phyloP scores from a whole-genome alignment of 106 monocot genomes.

The Allium fistulosum region DNA sequence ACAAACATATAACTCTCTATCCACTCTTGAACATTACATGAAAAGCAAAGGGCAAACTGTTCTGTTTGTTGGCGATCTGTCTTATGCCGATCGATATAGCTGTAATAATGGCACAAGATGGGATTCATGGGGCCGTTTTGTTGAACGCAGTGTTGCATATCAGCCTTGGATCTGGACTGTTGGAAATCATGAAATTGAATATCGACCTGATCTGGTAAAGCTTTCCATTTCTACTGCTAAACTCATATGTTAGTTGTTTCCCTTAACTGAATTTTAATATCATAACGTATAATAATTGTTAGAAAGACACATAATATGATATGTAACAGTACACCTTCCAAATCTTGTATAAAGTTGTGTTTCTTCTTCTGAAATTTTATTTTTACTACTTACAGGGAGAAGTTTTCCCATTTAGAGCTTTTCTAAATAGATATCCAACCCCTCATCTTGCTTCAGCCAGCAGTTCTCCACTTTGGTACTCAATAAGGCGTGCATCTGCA shows the following conservation, averaged over 20 bases:
- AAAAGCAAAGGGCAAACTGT: slow-evolving; percentile 59
- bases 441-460: slow-evolving; percentile 71
- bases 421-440: slow-evolving; percentile 57
- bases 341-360: too few species aligned
- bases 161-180: slow-evolving; percentile 85
- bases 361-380: too few species aligned
- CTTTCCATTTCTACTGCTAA: not conserved
- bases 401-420: slow-evolving; percentile 59
- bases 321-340: too few species aligned
- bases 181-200: slow-evolving; percentile 98
- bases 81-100: slow-evolving; percentile 85
- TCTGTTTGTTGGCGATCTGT: slow-evolving; percentile 89
- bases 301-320: too few species aligned
- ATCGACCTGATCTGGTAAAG: slow-evolving; percentile 74
- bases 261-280: too few species aligned
- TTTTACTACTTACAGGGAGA: slow-evolving; percentile 43
- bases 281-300: too few species aligned
- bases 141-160: slow-evolving; percentile 71
- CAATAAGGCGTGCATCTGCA: slow-evolving; percentile 82
- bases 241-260: too few species aligned
- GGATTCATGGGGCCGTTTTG: slow-evolving; percentile 87
- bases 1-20: slow-evolving; percentile 93
- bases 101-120: slow-evolving; percentile 77
- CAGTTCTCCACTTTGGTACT: slow-evolving; percentile 96
- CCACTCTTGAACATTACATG: slow-evolving; percentile 91